These are phyloP conservation scores for Xylaria cubensis DNA, from an alignment of 495 filamentous ascomycete species.

Conservation along the genomic window DNA sequence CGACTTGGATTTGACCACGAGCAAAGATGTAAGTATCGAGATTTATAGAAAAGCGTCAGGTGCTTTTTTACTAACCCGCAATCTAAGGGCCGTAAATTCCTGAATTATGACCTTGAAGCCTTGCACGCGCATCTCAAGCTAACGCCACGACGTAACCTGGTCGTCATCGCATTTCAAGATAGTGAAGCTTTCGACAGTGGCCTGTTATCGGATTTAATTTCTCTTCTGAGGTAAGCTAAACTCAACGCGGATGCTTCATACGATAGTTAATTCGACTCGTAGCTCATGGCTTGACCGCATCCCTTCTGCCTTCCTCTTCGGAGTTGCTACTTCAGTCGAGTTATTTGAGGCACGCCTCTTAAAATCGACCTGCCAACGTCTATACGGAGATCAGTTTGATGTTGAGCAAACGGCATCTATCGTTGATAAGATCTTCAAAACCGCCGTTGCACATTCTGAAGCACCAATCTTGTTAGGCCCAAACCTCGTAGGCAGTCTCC, in stretches of 20 bases:
- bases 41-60: neutral
- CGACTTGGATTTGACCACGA: slow-evolving; percentile 52
- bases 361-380: slow-evolving; percentile 70
- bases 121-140: slow-evolving; percentile 67
- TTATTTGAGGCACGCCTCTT: slow-evolving; percentile 85
- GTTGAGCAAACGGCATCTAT: slow-evolving; percentile 77
- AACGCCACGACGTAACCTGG: slow-evolving; percentile 64
- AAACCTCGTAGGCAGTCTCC: slow-evolving; percentile 62
- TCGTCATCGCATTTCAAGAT: slow-evolving; percentile 83
- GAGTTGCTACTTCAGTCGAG: slow-evolving; percentile 88
- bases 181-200: slow-evolving; percentile 88
- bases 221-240: slow-evolving; percentile 72
- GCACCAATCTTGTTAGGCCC: slow-evolving; percentile 73
- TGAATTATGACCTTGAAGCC: slow-evolving; percentile 93
- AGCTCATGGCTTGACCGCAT: slow-evolving; percentile 91
- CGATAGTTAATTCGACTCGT: slow-evolving; percentile 2
- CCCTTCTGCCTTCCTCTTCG: slow-evolving; percentile 85
- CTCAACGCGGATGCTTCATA: neutral
- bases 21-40: slow-evolving; percentile 57
- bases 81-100: slow-evolving; percentile 68
- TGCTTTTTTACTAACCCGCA: slow-evolving; percentile 15
- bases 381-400: slow-evolving; percentile 83
- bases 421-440: slow-evolving; percentile 79
- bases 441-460: slow-evolving; percentile 62
- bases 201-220: slow-evolving; percentile 79